Percentiles rank a stretch among this genome's conserved stretches.
Evolutionary conservation across 345 rosid species (phyloP).

Genomic region (Murraya koenigii): DNA sequence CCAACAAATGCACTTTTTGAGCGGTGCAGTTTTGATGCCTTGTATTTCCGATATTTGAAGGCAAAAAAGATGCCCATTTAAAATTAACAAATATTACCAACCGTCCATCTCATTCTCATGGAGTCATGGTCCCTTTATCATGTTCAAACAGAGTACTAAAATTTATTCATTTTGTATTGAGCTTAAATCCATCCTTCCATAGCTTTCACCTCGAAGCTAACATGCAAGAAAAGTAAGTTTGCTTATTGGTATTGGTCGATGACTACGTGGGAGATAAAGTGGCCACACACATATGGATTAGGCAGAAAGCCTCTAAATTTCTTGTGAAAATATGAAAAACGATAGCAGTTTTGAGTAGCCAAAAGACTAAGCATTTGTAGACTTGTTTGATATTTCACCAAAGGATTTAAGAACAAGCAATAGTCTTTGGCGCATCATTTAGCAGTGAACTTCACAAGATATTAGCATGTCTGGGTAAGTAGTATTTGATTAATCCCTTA

Average conservation of each 20-base stretch:
- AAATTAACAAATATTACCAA: neutral
- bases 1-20: constrained; percentile 1
- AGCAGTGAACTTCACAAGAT: neutral
- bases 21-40: neutral
- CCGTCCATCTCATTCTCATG: neutral
- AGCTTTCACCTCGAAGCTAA: neutral
- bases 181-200: neutral
- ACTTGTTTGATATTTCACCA: neutral
- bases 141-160: neutral
- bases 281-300: neutral
- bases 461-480: neutral
- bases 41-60: neutral
- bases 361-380: neutral
- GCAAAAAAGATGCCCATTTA: neutral
- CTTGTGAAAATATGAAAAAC: neutral
- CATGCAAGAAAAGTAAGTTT: neutral
- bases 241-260: neutral
- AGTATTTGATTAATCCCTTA: neutral
- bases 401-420: neutral
- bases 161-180: neutral
- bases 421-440: neutral
- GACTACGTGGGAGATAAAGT: neutral
- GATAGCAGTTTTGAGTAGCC: neutral
- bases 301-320: neutral
- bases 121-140: neutral